phyloP scores from a whole-genome alignment of 148 eudicot species.

The Oxyria digyna region DNA sequence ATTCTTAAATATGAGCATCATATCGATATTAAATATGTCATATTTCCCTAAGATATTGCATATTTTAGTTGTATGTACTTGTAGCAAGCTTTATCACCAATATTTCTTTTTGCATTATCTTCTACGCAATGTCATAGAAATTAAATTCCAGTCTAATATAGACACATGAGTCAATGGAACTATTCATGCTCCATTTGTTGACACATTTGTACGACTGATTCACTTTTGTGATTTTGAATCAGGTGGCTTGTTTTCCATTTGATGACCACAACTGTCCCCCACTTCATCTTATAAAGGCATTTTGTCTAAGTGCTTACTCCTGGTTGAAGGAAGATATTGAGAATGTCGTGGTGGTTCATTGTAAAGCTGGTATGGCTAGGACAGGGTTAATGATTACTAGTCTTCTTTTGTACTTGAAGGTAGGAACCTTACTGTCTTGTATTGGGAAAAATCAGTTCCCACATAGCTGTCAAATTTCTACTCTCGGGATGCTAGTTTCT shows the following conservation, averaged over 20 bases:
- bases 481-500: neutral
- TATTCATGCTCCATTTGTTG: neutral
- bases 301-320: conserved; percentile 95
- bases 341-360: conserved; percentile 96
- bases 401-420: conserved; percentile 89
- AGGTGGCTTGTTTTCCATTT: conserved; percentile 98
- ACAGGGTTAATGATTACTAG: conserved; percentile 97
- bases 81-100: neutral
- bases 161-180: neutral
- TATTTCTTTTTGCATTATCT: neutral
- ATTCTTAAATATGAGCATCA: neutral
- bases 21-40: neutral
- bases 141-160: neutral
- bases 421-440: conserved; percentile 15
- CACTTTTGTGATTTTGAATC: conserved; percentile 13
- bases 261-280: conserved; percentile 99
- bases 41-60: neutral
- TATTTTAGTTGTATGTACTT: neutral
- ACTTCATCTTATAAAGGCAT: conserved; percentile 63
- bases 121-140: neutral
- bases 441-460: neutral
- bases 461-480: neutral
- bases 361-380: conserved; percentile 99
- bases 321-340: conserved; percentile 99
- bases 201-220: conserved; percentile 4